Base-by-base conservation (phyloP, 108 stramenopile genomes). In the Nitzschia inconspicua region DNA sequence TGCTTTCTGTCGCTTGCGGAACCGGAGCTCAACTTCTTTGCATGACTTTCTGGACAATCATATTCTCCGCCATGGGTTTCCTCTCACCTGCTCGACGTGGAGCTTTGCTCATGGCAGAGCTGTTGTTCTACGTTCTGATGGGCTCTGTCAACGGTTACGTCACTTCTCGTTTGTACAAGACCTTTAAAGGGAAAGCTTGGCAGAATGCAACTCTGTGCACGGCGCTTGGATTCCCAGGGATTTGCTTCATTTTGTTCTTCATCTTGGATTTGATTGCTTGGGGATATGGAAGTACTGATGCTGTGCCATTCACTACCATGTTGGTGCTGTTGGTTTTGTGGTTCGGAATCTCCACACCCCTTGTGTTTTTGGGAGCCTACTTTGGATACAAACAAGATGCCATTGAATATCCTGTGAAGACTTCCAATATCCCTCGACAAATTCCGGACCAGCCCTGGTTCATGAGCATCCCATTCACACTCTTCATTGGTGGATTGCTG, bases 401-500 rank as follows among this genome's bases (percentile, higher is more conserved):
- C 5, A 80, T 97, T 60, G 93, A 92, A 56, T 96, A 93, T 79
- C 97, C 98, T 31, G 91, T 91, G 51, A 87, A 88, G 59, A 95
- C 91, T 18, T 84, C 88, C 36, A 81, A 77, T 51, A 95, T 95
- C 63, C 94, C 96, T 16, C 72, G 96, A 44, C 89, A 88, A 65
- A 93, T 98, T 60, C 98, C 98, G 3, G 87, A 92, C 73, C 90
- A 91, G 56, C 89, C 95, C 6, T 98, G 94, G 94, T 97, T 91
- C 69, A 87, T 95, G 86, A 65, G 83, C 40, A 43, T 83, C 19
- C 79, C 78, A 20, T 93, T 97, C 70, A 86, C 90, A 5, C 64
- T 96, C 7, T 36, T 80, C 25, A 82, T 99, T 48, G 96, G 95
- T n/a, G 98, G 97, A 28, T 87, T 98, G 41, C 76, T 99, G 9